Evolutionary conservation across 176 grass and related monocot genomes (phyloP), one percentile per base, ranked within the genome.

Genomic region (Avena sativa): DNA sequence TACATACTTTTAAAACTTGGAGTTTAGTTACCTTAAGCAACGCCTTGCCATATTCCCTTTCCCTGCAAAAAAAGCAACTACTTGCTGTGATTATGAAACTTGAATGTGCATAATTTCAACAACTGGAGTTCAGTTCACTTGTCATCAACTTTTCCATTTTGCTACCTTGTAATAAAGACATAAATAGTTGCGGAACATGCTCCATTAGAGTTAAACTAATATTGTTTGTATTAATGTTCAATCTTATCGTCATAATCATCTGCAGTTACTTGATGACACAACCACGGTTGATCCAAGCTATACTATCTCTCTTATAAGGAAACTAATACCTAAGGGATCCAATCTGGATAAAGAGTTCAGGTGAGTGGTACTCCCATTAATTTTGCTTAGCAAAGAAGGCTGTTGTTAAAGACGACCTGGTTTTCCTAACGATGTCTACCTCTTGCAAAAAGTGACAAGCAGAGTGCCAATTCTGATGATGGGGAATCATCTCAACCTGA

Each of bases 261-360:
- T 84, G 48, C 90, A 96, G 96, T 44, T 87, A 64, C 85, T 84
- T 58, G 93, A 98, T 71, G 84, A 92, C 9, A 32, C 85, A 20
- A 96, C 92, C 49, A 96, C 94, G 66, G 90, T 98, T 91, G 97
- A 98, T 89, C 97, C 94, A 55, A 94, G 94, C 87, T 96, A 94
- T 87, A 93, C 84, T 12, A 98, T 98, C 78, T 94, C 91, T 57
- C 92, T 96, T 83, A 91, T 98, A 79, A 79, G 97, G 76, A 87
- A 88, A 77, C 90, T 98, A 60, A 44, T 98, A 36, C 93, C 97
- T 82, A 49, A 81, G 61, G 88, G 89, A 51, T 88, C 82, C 36
- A 87, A 87, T 69, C 81, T 60, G 79, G 88, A 84, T 56, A 94
- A 91, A 78, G 81, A 85, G 79, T 91, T 87, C 48, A 93, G 80